Evolutionary conservation across 225 moss, liverwort and hornwort genomes (phyloP), one percentile per base, ranked within the genome.

Genomic region (Marchantia paleacea): DNA sequence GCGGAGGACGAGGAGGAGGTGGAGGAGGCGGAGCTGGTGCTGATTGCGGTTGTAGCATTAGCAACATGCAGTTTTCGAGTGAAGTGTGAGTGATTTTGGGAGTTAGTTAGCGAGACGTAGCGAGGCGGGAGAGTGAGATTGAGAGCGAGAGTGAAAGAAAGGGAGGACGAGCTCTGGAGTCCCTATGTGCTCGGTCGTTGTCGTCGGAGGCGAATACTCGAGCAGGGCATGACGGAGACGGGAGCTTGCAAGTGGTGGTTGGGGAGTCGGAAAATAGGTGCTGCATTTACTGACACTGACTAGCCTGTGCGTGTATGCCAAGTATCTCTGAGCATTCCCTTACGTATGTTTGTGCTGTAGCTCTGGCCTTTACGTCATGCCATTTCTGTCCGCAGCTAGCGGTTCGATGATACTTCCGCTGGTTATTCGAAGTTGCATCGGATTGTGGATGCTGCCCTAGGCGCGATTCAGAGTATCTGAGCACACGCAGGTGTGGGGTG

Each of bases 141-240:
- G 60, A 22, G 18, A 61, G 60, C 60, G 22, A 22, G 18, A 39
- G 39, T 39, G 39, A 39, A 39, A 39, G 39, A 5, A 39, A 39
- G 39, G 5, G 39, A 39, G 39, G 39, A 39, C 39, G 4, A 4
- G 75, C 72, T 47, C 48, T n/a, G 52, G 39, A 20, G 6, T 49
- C 73, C 12, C 11, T 3, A 28, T 66, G 26, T 66, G 28, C 66
- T 29, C 66, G 29, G 66, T 75, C 10, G 57, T 58, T 0, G 75
- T 58, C 10, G 57, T 58, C 52, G 58, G 18, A 13, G 55, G 47
- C 8, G 49, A 48, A 26, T 77, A 12, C 48, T 64, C 26, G 25
- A 55, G 54, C 53, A 77, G 77, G 63, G 47, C 63, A 77, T 48
- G 52, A 73, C 50, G 62, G 62, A 77, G 52, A 55, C 74, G 55